Base-by-base conservation (phyloP, 2,329 filamentous ascomycete genomes). In the Huntiella moniliformis region DNA sequence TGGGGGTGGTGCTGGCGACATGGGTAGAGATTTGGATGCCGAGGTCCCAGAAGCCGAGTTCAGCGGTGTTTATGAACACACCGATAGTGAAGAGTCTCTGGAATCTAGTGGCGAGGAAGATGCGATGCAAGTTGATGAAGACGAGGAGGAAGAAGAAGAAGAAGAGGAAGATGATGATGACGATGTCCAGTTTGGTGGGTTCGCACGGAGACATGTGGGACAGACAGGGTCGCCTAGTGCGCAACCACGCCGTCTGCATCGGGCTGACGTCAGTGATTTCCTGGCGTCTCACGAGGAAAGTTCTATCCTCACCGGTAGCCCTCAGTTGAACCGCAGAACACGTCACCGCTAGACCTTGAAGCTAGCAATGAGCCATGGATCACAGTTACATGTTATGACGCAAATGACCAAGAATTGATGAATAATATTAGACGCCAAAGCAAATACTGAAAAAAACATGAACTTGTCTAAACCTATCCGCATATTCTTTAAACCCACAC, bases 301-400 rank as follows among this genome's bases (percentile, higher is more conserved):
- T 56, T 76, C 71, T 51, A 63, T 70, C 46, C 61, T 71, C 50
- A 66, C 65, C 1, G 72, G 69, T 53, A 75, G 71, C 53, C 72
- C 72, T 10, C 49, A 47, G 34, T 50, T 50, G 50, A 45, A n/a
- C 11, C 11, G n/a, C 15, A 13, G 91, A 50, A 94, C 61, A 86
- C 88, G 94, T 49, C 96, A 88, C 61, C 88, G 98, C 54, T 77
- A 74, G 61, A 98, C 98, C 53, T 96, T 61, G 46, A 88, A 58
- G 51, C 80, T 74, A 13, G 96, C 83, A 33, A 78, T 82, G 5
- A 28, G 22, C 22, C 22, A 28, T 28, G 22, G 22, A 28, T 8
- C 22, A 28, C 22, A 28, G 22, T 28, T 28, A 28, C 22, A 28
- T 28, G 22, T 28, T 28, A 28, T 28, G 22, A 28, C 22, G 22